Conservation (phyloP, 2,329 filamentous ascomycete species). For the Penicillium fuscoglaucum region DNA sequence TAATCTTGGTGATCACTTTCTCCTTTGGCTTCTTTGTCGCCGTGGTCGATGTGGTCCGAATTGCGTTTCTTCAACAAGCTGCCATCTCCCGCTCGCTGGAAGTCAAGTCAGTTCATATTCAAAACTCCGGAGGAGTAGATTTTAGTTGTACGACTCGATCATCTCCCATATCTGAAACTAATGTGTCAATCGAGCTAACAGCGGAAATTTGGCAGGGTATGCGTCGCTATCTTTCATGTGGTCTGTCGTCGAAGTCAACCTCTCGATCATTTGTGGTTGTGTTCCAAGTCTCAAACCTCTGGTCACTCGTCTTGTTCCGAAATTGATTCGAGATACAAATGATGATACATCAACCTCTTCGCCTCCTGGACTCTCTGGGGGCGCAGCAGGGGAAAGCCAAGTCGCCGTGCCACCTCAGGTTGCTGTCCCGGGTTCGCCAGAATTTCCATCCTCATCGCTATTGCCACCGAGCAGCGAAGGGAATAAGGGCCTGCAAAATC, state of each 20-base stretch:
- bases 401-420: conserved; percentile 15
- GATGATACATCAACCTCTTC: conserved; percentile 26
- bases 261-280: conserved; percentile 86
- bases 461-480: conserved; percentile 16
- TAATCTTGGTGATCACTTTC: conserved; percentile 83
- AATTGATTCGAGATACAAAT: conserved; percentile 54
- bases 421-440: not conserved
- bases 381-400: conserved; percentile 6
- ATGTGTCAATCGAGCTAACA: conserved; percentile 19
- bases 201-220: conserved; percentile 63
- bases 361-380: conserved; percentile 9
- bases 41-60: conserved; percentile 82
- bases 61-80: conserved; percentile 84
- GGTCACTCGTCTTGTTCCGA: conserved; percentile 62
- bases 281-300: conserved; percentile 91
- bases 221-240: conserved; percentile 87
- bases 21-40: conserved; percentile 83
- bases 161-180: not conserved
- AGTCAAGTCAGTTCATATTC: conserved; percentile 29
- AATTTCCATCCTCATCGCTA: conserved; percentile 2
- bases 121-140: conserved; percentile 49
- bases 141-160: conserved; percentile 49
- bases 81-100: conserved; percentile 41
- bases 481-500: conserved; percentile 22
- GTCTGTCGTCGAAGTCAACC: conserved; percentile 87